Base-by-base conservation (phyloP, 345 rosid species). In the Litchi chinensis region DNA sequence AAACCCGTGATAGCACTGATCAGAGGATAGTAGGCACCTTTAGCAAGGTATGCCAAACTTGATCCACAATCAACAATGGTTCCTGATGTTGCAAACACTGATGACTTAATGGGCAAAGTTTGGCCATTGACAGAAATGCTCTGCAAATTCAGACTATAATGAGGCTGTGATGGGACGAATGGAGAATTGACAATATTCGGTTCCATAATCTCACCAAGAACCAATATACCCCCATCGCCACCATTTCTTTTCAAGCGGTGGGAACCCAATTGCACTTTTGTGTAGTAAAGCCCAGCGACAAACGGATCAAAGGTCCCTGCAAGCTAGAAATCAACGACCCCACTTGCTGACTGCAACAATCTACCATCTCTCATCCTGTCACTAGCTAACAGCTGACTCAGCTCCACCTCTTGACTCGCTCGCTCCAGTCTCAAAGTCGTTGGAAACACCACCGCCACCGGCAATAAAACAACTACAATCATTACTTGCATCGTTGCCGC, bases 21-120 rank as follows among this genome's bases (percentile, higher is more conserved):
- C 32, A 97, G 85, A 70, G 93, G 89, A 82, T 82, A 73, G 79
- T 92, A 94, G 24, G 95, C 97, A 77, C 79, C 88, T 79, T 89
- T 95, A 32, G 96, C 88, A 57, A 97, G 93, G 88, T 97, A 94
- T 1, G 99, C 98, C 83, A 97, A 84, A 73, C 98, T 94, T 70
- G 99, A 94, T 63, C 99, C 99, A 13, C 98, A 91, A 80, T 97
- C 99, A 46, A 97, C 77, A 76, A 97, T 97, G 6, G 99, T 94
- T 82, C 99, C 84, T 80, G 98, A 86, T 37, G 99, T 87, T 60
- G 88, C 85, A 77, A 94, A 97, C 50, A 89, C 93, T 0, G 98
- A 90, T 5, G 91, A 81, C 82, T 94, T 87, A 72, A 97, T 89
- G 1, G 92, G 78, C 59, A 97, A 81, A 68, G 74, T 77, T 83